Conservation (phyloP, 164 flowering plant genomes). For the Chimonanthus salicifolius region DNA sequence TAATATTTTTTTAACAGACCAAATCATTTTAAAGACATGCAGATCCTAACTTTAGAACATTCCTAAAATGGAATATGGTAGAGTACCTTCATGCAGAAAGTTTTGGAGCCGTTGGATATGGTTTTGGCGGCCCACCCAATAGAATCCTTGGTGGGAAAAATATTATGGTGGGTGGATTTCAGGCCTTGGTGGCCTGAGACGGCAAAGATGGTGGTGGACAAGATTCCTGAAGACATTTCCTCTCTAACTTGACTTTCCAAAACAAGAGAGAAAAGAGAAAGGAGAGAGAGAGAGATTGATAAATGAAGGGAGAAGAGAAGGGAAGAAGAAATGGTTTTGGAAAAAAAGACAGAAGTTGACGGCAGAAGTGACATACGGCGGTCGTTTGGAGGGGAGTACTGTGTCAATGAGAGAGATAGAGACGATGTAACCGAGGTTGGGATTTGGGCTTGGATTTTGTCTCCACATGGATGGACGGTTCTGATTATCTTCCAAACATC, state of each 20-base stretch:
- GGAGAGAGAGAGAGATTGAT: not conserved
- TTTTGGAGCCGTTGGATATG: slow-evolving; percentile 50
- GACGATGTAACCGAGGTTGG: slow-evolving; percentile 4
- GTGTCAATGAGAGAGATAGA: not conserved
- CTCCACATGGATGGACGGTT: not conserved
- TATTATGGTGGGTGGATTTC: slow-evolving; percentile 24
- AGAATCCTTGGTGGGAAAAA: slow-evolving; percentile 33
- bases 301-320: not conserved
- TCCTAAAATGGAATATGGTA: no score
- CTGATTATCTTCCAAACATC: not conserved
- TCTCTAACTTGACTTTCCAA: not conserved
- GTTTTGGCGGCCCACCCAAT: slow-evolving; percentile 40
- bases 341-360: slow-evolving; percentile 1
- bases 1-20: no score
- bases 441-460: not conserved
- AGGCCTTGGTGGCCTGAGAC: slow-evolving; percentile 28
- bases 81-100: slow-evolving; percentile 63
- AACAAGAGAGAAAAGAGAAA: slow-evolving; percentile 5
- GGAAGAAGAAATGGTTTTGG: not conserved
- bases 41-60: no score
- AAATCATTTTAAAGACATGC: no score
- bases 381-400: not conserved
- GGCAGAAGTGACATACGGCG: not conserved
- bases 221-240: slow-evolving; percentile 41
- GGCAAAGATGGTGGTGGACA: slow-evolving; percentile 28